phyloP scores from a whole-genome alignment of 805 yeast species.

The Candida manassasensis region DNA sequence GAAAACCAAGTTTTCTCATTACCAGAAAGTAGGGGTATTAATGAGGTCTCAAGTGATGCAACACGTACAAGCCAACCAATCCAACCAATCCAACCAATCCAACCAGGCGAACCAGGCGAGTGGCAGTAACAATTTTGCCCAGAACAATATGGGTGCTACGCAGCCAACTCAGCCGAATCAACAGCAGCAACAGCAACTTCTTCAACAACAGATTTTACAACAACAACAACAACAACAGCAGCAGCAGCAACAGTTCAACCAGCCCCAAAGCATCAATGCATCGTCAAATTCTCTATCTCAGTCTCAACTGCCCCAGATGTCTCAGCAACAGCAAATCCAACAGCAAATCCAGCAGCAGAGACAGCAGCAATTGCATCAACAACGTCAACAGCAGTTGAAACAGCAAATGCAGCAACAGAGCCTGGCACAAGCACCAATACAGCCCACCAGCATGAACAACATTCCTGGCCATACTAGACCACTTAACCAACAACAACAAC shows the following conservation, averaged over 20 bases:
- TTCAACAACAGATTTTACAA: slow-evolving; percentile 5
- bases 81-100: slow-evolving; percentile 2
- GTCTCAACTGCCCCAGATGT: background rate
- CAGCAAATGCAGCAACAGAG: slow-evolving; percentile 1
- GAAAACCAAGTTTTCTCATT: slow-evolving; percentile 43
- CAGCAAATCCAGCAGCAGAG: background rate
- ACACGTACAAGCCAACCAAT: slow-evolving; percentile 18
- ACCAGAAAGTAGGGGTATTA: slow-evolving; percentile 46
- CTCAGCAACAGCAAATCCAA: slow-evolving; percentile 1
- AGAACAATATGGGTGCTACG: slow-evolving; percentile 1
- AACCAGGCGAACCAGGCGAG: slow-evolving; percentile 6
- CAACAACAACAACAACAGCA: slow-evolving; percentile 4
- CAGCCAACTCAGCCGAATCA: background rate
- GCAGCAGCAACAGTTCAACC: slow-evolving; percentile 1
- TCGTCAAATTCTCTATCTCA: background rate
- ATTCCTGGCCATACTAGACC: background rate
- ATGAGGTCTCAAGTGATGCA: slow-evolving; percentile 39
- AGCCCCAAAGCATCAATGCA: background rate
- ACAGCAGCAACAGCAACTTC: slow-evolving; percentile 1
- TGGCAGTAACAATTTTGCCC: background rate
- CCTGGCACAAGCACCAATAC: slow-evolving; percentile 1
- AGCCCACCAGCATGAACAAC: slow-evolving; percentile 4
- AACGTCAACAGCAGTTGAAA: slow-evolving; percentile 1
- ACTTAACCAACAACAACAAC: background rate
- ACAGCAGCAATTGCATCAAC: slow-evolving; percentile 3